Evolutionary conservation across 1,284 basidiomycete species (phyloP), one percentile per base, ranked within the genome.

Genomic region (Rugosomyces carneus): DNA sequence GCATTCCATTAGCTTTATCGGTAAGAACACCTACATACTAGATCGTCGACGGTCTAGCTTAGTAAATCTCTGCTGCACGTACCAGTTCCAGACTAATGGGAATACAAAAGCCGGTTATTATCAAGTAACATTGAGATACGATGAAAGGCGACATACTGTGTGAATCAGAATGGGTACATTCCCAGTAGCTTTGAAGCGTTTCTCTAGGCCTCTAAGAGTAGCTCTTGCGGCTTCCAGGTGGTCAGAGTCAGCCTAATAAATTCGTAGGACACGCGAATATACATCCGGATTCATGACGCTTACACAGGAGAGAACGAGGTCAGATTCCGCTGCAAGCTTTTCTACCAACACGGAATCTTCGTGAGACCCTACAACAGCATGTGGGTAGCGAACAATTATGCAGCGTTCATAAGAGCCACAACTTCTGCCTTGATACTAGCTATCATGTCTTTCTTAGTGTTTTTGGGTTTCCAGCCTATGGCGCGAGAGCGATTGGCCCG

Each of bases 401-500:
- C n/a, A n/a, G n/a, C n/a, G n/a, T n/a, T n/a, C n/a, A n/a, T n/a
- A n/a, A n/a, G n/a, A n/a, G 42, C 44, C 6, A 64, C 62, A 3
- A 67, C 63, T 49, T 74, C 70, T 1, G 43, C 47, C 27, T 29
- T 59, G 19, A 76, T 49, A 45, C 67, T 67, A 8, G 59, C 63
- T 29, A 72, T 49, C 27, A 77, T 52, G 47, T 75, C 73, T 9
- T 60, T 56, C 0, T 59, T 68, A 1, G 62, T 63, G 32, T 68
- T 55, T 20, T 57, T 66, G 6, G 76, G 73, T 39, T 67, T 66
- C 76, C 76, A 78, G 0, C 80, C 80, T 35, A 81, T 62, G 0
- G 59, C 59, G 21, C 71, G 68, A 3, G 65, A 67, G 29, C 70
- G 64, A 48, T 66, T 70, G 1, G 66, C 70, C 6, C 58, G 45